Evolutionary conservation across 1,139 yeast genomes (phyloP).

Genomic region (Trichomonascaceae sp.): DNA sequence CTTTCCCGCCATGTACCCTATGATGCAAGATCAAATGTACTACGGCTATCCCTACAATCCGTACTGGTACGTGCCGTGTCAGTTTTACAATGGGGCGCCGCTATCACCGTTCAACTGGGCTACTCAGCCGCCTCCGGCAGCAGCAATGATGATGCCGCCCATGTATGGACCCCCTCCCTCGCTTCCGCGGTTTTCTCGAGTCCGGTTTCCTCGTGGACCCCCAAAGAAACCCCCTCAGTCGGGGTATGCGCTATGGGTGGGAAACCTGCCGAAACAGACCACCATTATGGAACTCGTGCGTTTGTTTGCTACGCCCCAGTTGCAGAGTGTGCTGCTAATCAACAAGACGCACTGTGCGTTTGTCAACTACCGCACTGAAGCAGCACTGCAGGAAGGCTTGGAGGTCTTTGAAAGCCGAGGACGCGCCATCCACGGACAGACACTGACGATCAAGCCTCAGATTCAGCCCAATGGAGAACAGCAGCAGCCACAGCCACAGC

Average conservation of each 20-base stretch:
- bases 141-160: no score
- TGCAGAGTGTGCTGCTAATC: slow-evolving; percentile 27
- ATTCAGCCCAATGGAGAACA: not conserved
- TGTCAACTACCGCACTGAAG: slow-evolving; percentile 23
- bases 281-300: slow-evolving; percentile 23
- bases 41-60: no score
- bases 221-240: slow-evolving; percentile 26
- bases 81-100: no score
- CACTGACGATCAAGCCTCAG: slow-evolving; percentile 20
- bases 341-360: slow-evolving; percentile 30
- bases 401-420: slow-evolving; percentile 18
- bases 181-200: no score
- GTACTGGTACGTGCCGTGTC: no score
- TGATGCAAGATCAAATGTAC: no score
- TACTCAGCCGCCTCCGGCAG: no score
- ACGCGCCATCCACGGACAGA: slow-evolving; percentile 20
- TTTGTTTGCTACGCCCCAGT: slow-evolving; percentile 25
- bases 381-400: slow-evolving; percentile 23
- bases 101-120: no score
- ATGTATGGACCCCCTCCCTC: no score
- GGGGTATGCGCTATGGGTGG: slow-evolving; percentile 31
- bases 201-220: slow-evolving; percentile 21
- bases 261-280: slow-evolving; percentile 26
- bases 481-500: not conserved
- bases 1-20: no score